Percentiles rank a stretch among this genome's conserved stretches.
phyloP scores from a whole-genome alignment of 108 stramenopile genomes.

The Cyclotella baltica region DNA sequence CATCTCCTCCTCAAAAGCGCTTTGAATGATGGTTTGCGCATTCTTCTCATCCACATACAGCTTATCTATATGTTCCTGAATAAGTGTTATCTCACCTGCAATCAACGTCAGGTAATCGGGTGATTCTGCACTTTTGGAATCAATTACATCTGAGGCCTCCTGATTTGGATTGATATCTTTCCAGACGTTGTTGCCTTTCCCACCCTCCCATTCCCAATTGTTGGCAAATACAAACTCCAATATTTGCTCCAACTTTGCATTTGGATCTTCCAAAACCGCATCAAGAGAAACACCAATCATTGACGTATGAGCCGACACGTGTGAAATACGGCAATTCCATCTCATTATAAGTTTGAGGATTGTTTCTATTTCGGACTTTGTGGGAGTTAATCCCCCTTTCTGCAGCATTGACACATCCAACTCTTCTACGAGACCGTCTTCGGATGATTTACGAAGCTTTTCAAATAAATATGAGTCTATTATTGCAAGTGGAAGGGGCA shows the following conservation, averaged over 20 bases:
- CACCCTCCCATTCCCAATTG: slow-evolving; percentile 46
- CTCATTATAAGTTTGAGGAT: slow-evolving; percentile 73
- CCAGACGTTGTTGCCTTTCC: slow-evolving; percentile 18
- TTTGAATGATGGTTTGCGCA: slow-evolving; percentile 36
- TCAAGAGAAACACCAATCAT: slow-evolving; percentile 66
- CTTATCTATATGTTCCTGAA: not conserved
- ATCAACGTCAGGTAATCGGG: not conserved
- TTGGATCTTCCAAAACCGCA: slow-evolving; percentile 44
- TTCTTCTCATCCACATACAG: not conserved
- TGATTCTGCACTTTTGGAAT: not conserved
- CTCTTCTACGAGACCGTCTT: not conserved
- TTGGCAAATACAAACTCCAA: slow-evolving; percentile 47
- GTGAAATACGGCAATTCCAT: slow-evolving; percentile 87
- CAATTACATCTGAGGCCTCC: not conserved
- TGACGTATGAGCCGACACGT: slow-evolving; percentile 90
- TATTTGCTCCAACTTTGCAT: slow-evolving; percentile 34
- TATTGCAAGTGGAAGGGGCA: slow-evolving; percentile 64
- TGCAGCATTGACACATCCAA: not conserved
- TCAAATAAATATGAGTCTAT: slow-evolving; percentile 37
- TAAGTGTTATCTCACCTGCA: slow-evolving; percentile 20
- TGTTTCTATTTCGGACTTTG: slow-evolving; percentile 54
- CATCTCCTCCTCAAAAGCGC: slow-evolving; percentile 71
- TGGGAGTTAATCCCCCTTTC: slow-evolving; percentile 5
- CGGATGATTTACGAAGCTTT: not conserved
- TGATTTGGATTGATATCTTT: slow-evolving; percentile 26